These are phyloP conservation scores for Phytophthora multivora DNA, from an alignment of 352 stramenopile genomes.

Conservation along the genomic window DNA sequence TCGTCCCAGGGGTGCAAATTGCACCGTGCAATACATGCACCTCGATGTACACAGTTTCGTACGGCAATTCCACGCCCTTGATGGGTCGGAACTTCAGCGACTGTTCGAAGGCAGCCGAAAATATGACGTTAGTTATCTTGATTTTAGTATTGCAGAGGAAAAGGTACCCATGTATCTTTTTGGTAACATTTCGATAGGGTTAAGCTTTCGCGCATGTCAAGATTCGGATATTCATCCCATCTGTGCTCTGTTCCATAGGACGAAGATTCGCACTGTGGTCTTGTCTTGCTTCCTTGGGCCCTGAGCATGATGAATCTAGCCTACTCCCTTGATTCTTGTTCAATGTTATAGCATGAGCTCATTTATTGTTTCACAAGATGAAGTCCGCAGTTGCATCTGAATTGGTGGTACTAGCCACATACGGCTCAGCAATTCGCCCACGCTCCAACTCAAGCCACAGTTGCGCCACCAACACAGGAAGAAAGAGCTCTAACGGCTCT, in stretches of 20 bases:
- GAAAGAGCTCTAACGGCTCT: slow-evolving; percentile 3
- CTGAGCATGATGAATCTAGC: not conserved
- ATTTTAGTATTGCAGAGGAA: too few species aligned
- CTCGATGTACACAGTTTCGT: too few species aligned
- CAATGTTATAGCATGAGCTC: not conserved
- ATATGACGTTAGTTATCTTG: too few species aligned
- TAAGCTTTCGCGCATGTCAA: slow-evolving; percentile 18
- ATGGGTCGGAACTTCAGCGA: too few species aligned
- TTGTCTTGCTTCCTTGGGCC: not conserved
- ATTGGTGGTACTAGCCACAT: slow-evolving; percentile 7
- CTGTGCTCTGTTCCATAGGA: slow-evolving; percentile 9
- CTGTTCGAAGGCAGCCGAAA: too few species aligned
- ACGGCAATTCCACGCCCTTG: too few species aligned
- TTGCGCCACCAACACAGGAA: slow-evolving; percentile 10
- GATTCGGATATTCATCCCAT: slow-evolving; percentile 6
- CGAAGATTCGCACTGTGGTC: slow-evolving; percentile 26
- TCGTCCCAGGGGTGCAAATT: too few species aligned
- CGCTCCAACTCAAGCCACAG: slow-evolving; percentile 11
- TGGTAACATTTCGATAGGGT: too few species aligned
- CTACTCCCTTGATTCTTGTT: too few species aligned
- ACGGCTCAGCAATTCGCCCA: slow-evolving; percentile 25
- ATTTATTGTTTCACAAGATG: slow-evolving; percentile 19
- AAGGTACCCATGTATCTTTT: too few species aligned
- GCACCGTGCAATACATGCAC: too few species aligned
- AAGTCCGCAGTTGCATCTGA: slow-evolving; percentile 7